phyloP scores from a whole-genome alignment of 2,329 filamentous ascomycete species.

The Arthroderma sp. region DNA sequence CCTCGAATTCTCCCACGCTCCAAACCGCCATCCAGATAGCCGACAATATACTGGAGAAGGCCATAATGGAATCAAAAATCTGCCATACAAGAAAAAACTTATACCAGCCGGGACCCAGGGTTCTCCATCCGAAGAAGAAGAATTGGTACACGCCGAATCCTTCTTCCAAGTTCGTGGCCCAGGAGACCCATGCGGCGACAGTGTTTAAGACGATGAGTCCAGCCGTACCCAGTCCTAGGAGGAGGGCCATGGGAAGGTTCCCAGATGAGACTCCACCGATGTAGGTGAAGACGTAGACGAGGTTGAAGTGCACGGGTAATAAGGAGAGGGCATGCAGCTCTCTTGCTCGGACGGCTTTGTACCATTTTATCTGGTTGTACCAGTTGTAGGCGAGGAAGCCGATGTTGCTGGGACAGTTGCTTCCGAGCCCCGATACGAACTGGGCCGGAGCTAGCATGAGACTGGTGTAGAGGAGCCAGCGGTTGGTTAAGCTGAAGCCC shows the following conservation, averaged over 20 bases:
- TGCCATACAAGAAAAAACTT: slow-evolving; percentile 5
- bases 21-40: background rate
- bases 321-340: slow-evolving; percentile 4
- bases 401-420: slow-evolving; percentile 3
- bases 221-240: slow-evolving; percentile 1
- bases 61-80: slow-evolving; percentile 2
- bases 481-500: slow-evolving; percentile 1
- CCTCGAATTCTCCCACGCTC: background rate
- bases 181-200: slow-evolving; percentile 2
- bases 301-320: slow-evolving; percentile 4
- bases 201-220: slow-evolving; percentile 4
- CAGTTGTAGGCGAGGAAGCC: slow-evolving; percentile 6
- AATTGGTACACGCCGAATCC: slow-evolving; percentile 5
- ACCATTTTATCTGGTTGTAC: slow-evolving; percentile 4
- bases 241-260: background rate
- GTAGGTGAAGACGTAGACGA: slow-evolving; percentile 2
- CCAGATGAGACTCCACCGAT: slow-evolving; percentile 3
- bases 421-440: slow-evolving; percentile 3
- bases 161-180: slow-evolving; percentile 2
- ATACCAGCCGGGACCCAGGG: slow-evolving; percentile 2
- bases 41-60: background rate
- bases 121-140: slow-evolving; percentile 6
- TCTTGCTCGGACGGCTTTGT: slow-evolving; percentile 1
- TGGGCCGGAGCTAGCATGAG: slow-evolving; percentile 4
- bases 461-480: slow-evolving; percentile 3